These are phyloP conservation scores for Agaricus blazei DNA, from an alignment of 768 basidiomycete genomes.

Conservation along the genomic window DNA sequence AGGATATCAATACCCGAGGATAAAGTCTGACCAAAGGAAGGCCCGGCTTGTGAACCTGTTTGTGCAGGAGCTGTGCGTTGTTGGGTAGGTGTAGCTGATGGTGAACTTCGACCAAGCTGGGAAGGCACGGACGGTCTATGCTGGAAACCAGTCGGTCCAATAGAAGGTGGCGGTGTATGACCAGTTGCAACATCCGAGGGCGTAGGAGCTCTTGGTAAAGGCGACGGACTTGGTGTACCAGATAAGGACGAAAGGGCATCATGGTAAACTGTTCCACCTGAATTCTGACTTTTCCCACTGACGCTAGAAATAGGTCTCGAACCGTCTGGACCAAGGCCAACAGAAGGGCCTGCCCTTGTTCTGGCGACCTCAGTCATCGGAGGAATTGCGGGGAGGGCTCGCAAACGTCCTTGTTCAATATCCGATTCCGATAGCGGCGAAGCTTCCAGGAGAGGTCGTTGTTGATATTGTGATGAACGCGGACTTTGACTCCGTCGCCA, in stretches of 20 bases:
- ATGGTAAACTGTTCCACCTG: conserved; percentile 56
- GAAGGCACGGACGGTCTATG: conserved; percentile 20
- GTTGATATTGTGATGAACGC: conserved; percentile 17
- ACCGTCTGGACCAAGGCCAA: conserved; percentile 34
- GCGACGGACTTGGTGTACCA: conserved; percentile 32
- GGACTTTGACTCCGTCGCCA: conserved; percentile 46
- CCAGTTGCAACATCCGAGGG: conserved; percentile 25
- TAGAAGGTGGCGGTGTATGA: neutral
- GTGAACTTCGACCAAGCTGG: conserved; percentile 13
- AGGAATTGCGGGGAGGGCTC: conserved; percentile 21
- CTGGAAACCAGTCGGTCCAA: neutral
- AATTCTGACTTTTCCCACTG: conserved; percentile 48
- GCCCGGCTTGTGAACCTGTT: neutral
- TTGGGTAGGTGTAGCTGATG: conserved; percentile 18
- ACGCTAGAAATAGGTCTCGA: conserved; percentile 53
- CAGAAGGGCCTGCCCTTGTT: conserved; percentile 10
- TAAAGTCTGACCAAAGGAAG: conserved; percentile 3
- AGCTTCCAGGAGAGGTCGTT: conserved; percentile 15
- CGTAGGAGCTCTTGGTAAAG: conserved; percentile 44
- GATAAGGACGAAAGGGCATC: conserved; percentile 55
- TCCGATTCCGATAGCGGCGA: conserved; percentile 37
- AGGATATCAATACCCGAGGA: conserved; percentile 21
- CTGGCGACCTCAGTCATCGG: conserved; percentile 20
- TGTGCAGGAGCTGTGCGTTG: conserved; percentile 15
- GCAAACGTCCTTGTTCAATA: conserved; percentile 37